phyloP scores from a whole-genome alignment of 1,284 basidiomycete species.

The Cyathus olla region DNA sequence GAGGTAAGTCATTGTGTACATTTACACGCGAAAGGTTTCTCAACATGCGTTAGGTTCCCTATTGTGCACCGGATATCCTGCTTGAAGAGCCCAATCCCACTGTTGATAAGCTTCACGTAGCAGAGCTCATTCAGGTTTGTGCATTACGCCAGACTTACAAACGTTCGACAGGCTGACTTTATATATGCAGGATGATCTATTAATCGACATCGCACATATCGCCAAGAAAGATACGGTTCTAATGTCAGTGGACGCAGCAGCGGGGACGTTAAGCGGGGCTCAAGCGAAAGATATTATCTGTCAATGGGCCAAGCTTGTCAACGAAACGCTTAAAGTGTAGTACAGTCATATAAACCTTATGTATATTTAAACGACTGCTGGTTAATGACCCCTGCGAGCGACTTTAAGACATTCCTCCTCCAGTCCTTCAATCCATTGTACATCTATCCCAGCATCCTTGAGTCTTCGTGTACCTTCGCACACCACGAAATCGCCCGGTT shows the following conservation, averaged over 20 bases:
- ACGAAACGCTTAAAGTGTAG: conserved; percentile 14
- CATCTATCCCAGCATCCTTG: conserved; percentile 79
- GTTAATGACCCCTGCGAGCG: conserved; percentile 71
- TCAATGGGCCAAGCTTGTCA: conserved; percentile 28
- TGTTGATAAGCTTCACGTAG: conserved; percentile 24
- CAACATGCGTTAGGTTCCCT: conserved; percentile 38
- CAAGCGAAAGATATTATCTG: conserved; percentile 42
- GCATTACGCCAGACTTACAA: background rate
- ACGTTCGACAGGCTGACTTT: background rate
- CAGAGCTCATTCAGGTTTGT: conserved; percentile 37
- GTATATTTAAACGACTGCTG: no score
- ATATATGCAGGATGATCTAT: conserved; percentile 44
- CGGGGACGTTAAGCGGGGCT: conserved; percentile 37
- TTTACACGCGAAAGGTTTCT: background rate
- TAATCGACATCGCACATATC: conserved; percentile 53
- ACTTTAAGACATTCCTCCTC: conserved; percentile 82
- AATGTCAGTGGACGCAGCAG: conserved; percentile 54
- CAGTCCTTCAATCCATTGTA: conserved; percentile 80
- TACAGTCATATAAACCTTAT: background rate
- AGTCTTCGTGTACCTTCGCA: conserved; percentile 90
- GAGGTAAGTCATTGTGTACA: conserved; percentile 26
- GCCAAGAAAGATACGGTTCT: conserved; percentile 41
- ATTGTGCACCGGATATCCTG: conserved; percentile 36
- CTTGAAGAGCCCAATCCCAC: conserved; percentile 15
- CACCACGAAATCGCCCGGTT: conserved; percentile 95